Evolutionary conservation across 148 eudicot species (phyloP).

Genomic region (Rhododendron williamsianum): DNA sequence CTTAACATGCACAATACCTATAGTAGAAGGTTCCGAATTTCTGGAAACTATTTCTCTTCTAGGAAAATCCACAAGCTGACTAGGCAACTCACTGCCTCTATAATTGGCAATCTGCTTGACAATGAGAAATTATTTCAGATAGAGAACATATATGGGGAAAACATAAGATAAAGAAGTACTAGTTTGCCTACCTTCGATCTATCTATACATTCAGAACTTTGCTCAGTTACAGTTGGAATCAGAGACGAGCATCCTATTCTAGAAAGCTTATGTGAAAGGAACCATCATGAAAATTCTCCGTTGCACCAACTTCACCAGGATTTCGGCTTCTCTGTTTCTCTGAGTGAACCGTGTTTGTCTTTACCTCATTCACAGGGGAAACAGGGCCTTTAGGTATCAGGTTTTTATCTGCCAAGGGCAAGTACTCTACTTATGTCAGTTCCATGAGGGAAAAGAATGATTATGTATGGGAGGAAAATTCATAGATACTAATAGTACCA

Average conservation of each 20-base stretch:
- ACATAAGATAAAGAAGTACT: background rate
- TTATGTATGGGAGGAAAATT: background rate
- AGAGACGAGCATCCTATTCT: conserved; percentile 9
- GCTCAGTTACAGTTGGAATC: conserved; percentile 6
- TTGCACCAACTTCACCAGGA: background rate
- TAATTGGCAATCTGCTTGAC: conserved; percentile 5
- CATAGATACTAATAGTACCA: conserved; percentile 10
- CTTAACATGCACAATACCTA: conserved; percentile 8
- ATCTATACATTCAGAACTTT: conserved; percentile 12
- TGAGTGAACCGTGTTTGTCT: background rate
- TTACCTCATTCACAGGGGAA: background rate
- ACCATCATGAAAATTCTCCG: conserved; percentile 4
- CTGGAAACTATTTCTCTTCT: conserved; percentile 10
- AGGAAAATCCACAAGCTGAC: conserved; percentile 1
- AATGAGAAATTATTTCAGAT: background rate
- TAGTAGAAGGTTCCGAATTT: conserved; percentile 4
- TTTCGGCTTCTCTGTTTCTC: background rate
- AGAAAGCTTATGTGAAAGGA: conserved; percentile 2
- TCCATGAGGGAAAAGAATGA: background rate
- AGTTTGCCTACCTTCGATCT: conserved; percentile 8
- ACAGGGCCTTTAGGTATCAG: background rate
- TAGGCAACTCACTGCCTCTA: conserved; percentile 10
- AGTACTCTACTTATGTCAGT: background rate
- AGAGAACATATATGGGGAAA: background rate
- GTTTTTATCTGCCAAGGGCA: conserved; percentile 14